phyloP scores from a whole-genome alignment of 2,329 filamentous ascomycete species.

The Septoria petroselini region DNA sequence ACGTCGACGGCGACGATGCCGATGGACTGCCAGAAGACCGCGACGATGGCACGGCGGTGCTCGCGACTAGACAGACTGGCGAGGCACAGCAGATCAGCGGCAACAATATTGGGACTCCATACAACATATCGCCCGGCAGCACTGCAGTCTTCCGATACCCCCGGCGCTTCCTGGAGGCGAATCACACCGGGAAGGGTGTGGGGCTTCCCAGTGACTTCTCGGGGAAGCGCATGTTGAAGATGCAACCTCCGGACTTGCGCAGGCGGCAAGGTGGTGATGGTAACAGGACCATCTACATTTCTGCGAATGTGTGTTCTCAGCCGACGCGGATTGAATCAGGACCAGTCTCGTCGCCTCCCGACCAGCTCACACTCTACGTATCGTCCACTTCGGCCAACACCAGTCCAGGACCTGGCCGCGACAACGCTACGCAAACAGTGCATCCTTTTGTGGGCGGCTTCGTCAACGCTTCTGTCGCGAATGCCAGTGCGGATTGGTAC shows the following conservation, averaged over 20 bases:
- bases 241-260: slow-evolving; percentile 29
- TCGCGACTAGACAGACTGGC: slow-evolving; percentile 36
- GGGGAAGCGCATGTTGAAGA: slow-evolving; percentile 12
- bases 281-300: slow-evolving; percentile 65
- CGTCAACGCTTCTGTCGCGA: slow-evolving; percentile 57
- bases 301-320: slow-evolving; percentile 80
- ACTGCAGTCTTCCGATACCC: slow-evolving; percentile 65
- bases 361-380: slow-evolving; percentile 75
- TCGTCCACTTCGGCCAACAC: slow-evolving; percentile 60
- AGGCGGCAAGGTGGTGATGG: slow-evolving; percentile 27
- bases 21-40: slow-evolving; percentile 31
- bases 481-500: slow-evolving; percentile 66
- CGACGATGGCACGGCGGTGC: slow-evolving; percentile 31
- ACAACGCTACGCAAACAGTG: slow-evolving; percentile 46
- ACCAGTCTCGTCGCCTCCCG: slow-evolving; percentile 45
- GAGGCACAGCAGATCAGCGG: slow-evolving; percentile 29
- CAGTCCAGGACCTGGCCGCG: slow-evolving; percentile 61
- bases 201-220: slow-evolving; percentile 33
- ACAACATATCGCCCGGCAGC: slow-evolving; percentile 57
- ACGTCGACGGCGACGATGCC: slow-evolving; percentile 32
- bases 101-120: slow-evolving; percentile 61
- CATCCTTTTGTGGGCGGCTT: slow-evolving; percentile 65
- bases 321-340: slow-evolving; percentile 57
- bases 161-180: slow-evolving; percentile 52
- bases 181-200: slow-evolving; percentile 33